Percentiles rank a stretch among this genome's conserved stretches.
Evolutionary conservation across 2,329 filamentous ascomycete species (phyloP).

Genomic region (Diplodia mutila): DNA sequence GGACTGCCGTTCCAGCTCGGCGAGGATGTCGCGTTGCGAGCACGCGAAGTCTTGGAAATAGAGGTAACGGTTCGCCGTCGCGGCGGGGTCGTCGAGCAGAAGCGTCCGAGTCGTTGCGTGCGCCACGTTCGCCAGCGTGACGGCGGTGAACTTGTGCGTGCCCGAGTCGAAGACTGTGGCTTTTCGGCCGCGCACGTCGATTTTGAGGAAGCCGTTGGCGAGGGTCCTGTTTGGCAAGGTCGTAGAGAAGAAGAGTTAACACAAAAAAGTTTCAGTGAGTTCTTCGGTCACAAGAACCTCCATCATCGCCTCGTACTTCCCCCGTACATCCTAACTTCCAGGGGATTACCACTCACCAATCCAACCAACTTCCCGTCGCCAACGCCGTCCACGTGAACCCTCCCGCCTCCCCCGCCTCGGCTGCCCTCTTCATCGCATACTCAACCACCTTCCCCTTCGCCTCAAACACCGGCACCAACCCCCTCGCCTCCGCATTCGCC

Average conservation of each 20-base stretch:
- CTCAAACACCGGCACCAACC: slow-evolving; percentile 42
- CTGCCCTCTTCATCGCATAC: slow-evolving; percentile 38
- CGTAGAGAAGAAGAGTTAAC: no score
- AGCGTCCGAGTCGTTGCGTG: slow-evolving; percentile 31
- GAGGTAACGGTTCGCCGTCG: no score
- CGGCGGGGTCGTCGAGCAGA: background rate
- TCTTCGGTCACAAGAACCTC: no score
- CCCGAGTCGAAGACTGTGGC: slow-evolving; percentile 34
- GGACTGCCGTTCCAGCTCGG: no score
- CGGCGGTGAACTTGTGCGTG: slow-evolving; percentile 29
- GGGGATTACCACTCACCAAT: slow-evolving; percentile 31
- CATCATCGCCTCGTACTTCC: background rate
- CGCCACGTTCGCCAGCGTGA: slow-evolving; percentile 31
- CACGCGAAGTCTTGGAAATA: no score
- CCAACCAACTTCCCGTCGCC: slow-evolving; percentile 34
- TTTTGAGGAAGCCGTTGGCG: slow-evolving; percentile 32
- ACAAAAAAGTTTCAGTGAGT: no score
- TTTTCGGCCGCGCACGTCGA: slow-evolving; percentile 30
- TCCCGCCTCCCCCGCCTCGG: no score
- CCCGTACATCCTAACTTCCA: no score
- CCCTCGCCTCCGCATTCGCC: slow-evolving; percentile 35
- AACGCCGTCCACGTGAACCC: slow-evolving; percentile 32
- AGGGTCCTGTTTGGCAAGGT: slow-evolving; percentile 28
- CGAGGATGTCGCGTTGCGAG: no score
- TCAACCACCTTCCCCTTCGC: slow-evolving; percentile 42